A percentile compares a stretch with the other conserved stretches of the same genome.
Conservation (phyloP, 2,329 filamentous ascomycete species). For the Cladosporium colombiae region DNA sequence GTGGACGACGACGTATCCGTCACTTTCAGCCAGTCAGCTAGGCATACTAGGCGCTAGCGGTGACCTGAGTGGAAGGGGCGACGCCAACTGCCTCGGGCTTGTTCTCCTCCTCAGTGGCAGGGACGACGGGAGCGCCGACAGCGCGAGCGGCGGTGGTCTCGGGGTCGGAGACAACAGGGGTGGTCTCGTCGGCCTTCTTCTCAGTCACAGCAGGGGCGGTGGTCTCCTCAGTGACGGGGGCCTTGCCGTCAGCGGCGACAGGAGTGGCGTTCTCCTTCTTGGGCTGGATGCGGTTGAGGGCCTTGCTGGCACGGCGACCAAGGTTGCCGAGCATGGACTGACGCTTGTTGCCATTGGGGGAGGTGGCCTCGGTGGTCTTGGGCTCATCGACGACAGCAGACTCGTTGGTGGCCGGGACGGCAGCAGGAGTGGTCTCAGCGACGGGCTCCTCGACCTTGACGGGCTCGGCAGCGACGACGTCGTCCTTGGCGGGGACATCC, state of each 20-base stretch:
- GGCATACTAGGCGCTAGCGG: constrained; percentile 21
- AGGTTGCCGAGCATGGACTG: constrained; percentile 37
- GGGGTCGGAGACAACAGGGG: constrained; percentile 27
- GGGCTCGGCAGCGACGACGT: constrained; percentile 34
- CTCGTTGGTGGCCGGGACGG: constrained; percentile 25
- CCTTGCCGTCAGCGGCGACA: constrained; percentile 26
- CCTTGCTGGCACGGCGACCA: constrained; percentile 39
- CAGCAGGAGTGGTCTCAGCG: constrained; percentile 26
- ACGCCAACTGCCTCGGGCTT: constrained; percentile 20
- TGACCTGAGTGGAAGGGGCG: constrained; percentile 10
- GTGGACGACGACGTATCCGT: background rate
- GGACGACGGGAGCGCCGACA: constrained; percentile 19
- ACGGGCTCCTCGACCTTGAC: constrained; percentile 30
- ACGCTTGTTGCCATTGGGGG: constrained; percentile 33
- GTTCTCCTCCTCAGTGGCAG: constrained; percentile 20
- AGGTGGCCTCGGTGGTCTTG: constrained; percentile 28
- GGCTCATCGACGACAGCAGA: constrained; percentile 16
- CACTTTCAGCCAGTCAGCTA: background rate
- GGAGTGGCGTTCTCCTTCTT: constrained; percentile 34
- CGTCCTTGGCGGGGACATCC: constrained; percentile 28
- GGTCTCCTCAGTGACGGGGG: constrained; percentile 23
- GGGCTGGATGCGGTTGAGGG: constrained; percentile 34
- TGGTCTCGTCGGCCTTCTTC: constrained; percentile 26
- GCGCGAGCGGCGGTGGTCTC: constrained; percentile 25
- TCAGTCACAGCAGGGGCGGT: constrained; percentile 19